Base-by-base conservation (phyloP, 2,329 filamentous ascomycete genomes). In the Monosporascus sp. region DNA sequence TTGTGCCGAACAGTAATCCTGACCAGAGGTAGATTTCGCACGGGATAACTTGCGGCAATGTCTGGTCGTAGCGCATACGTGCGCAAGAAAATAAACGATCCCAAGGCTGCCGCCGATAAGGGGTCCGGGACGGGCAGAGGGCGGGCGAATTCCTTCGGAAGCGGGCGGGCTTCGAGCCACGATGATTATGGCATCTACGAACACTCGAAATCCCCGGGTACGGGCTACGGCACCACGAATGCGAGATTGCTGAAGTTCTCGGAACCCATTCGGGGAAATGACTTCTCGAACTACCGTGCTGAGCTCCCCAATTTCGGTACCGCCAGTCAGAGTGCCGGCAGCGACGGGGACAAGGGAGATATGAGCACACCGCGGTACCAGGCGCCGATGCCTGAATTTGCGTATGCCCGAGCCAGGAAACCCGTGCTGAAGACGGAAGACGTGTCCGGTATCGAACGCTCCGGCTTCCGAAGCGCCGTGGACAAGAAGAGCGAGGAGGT, bases 11-110 rank as follows among this genome's bases (percentile, higher is more conserved):
- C 31, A 14, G 31, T 5, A 35, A 14, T 35, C 31, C 11, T 35
- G 31, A 35, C 31, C 31, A 35, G 31, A 35, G 11, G 4, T 35
- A 35, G 31, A 35, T 35, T 35, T 14, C 31, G 31, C 31, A 35
- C 31, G 31, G 9, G 31, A 5, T 35, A 35, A 35, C 3, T 24
- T 28, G 15, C 22, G 6, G 14, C 51, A 56, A 84, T 84, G 80
- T 84, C 80, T 7, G 80, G 79, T 55, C 72, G 80, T 52, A 82
- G 80, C 66, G 80, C 80, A 35, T 74, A 80, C 59, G 80, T 81
- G 63, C 78, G 80, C 62, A 82, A 82, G 65, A 82, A 81, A 70
- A 80, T 79, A 58, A 79, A 75, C 0, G 76, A 82, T 53, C 70
- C 74, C 26, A 76, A 74, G 51, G 58, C 65, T 3, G 68, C 61